phyloP scores from a whole-genome alignment of 2,329 filamentous ascomycete species.

The Lachnellula suecica region DNA sequence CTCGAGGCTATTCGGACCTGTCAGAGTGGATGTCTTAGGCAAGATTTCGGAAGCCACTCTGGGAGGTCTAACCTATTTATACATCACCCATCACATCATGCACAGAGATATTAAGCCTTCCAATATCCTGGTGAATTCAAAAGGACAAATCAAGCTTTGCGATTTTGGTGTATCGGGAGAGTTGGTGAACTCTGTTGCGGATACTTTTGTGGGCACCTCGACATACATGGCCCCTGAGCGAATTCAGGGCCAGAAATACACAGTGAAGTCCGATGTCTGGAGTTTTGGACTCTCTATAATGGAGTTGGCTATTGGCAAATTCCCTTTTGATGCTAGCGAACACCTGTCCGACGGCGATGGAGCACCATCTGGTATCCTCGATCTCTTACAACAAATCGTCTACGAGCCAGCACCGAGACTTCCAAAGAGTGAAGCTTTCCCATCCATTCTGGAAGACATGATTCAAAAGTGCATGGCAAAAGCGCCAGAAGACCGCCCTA shows the following conservation, averaged over 20 bases:
- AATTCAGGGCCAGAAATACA: conserved; percentile 96
- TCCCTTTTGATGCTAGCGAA: conserved; percentile 82
- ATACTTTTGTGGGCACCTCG: conserved; percentile 97
- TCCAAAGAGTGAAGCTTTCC: conserved; percentile 97
- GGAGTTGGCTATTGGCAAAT: conserved; percentile 96
- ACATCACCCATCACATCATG: conserved; percentile 96
- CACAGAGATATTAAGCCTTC: conserved; percentile 98
- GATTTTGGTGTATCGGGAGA: conserved; percentile 99
- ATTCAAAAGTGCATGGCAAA: conserved; percentile 95
- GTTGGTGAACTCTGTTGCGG: conserved; percentile 94
- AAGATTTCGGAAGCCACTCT: conserved; percentile 97
- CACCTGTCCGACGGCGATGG: conserved; percentile 71
- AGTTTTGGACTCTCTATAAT: conserved; percentile 94
- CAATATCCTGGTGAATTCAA: conserved; percentile 94
- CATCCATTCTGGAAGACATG: conserved; percentile 91
- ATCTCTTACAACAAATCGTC: conserved; percentile 95
- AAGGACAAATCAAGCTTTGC: conserved; percentile 92
- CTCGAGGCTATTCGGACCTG: conserved; percentile 90
- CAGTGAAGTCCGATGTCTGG: conserved; percentile 98
- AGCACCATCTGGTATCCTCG: conserved; percentile 90
- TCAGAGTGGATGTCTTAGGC: conserved; percentile 92
- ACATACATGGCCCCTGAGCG: conserved; percentile 99
- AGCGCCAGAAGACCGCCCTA: conserved; percentile 82
- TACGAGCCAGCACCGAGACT: conserved; percentile 91
- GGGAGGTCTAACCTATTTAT: conserved; percentile 91